Conservation (phyloP, 1,139 yeast genomes). For the Wickerhamiella pararugosa region DNA sequence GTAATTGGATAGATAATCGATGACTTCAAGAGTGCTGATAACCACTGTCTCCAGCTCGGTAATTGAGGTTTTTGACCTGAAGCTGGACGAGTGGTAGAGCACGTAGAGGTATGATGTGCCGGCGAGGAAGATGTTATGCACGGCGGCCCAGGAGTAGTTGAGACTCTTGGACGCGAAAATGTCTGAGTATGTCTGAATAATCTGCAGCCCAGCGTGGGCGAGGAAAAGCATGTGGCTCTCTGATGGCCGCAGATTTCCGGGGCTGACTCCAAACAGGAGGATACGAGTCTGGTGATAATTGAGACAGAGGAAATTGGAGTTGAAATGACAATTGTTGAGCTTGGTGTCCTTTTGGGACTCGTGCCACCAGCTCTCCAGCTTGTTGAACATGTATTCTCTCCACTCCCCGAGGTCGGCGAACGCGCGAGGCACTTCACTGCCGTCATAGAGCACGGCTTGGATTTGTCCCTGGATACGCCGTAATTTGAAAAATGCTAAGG, state of each 20-base stretch:
- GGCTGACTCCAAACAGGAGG: constrained; percentile 62
- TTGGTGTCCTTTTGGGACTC: constrained; percentile 41
- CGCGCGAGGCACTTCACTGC: constrained; percentile 51
- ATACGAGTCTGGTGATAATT: constrained; percentile 67
- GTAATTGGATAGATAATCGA: constrained; percentile 27
- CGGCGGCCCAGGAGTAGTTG: constrained; percentile 89
- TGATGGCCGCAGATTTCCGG: constrained; percentile 43
- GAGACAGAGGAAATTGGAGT: constrained; percentile 49
- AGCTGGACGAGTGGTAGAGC: constrained; percentile 45
- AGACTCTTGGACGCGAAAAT: constrained; percentile 42
- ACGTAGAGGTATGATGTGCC: constrained; percentile 74
- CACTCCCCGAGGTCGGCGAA: constrained; percentile 43
- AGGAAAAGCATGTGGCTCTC: constrained; percentile 40
- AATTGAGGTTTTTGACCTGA: constrained; percentile 23
- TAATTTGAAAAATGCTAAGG: constrained; percentile 50
- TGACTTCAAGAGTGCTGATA: constrained; percentile 42
- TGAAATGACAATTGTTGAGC: constrained; percentile 63
- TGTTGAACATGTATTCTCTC: constrained; percentile 37
- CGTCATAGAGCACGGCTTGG: constrained; percentile 41
- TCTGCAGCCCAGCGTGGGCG: constrained; percentile 49
- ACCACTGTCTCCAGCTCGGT: constrained; percentile 42
- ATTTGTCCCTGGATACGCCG: constrained; percentile 67
- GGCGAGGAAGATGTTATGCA: constrained; percentile 76
- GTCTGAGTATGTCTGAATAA: constrained; percentile 47
- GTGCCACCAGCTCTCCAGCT: constrained; percentile 48